Base-by-base conservation (phyloP, 2,329 filamentous ascomycete species). In the Dactylellina parvicollis region DNA sequence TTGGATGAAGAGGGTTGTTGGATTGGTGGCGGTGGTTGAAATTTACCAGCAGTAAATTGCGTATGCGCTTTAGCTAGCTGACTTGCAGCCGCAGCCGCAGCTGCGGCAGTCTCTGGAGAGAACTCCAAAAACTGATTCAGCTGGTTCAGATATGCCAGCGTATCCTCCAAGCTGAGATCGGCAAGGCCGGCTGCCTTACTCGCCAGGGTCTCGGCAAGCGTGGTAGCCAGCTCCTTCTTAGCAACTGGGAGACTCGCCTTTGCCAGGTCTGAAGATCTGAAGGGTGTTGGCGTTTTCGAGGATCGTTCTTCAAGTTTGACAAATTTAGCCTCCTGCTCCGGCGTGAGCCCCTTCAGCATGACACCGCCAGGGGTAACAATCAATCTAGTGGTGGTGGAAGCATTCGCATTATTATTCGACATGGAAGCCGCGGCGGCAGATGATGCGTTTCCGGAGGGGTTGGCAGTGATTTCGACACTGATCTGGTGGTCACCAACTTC, bases 351-450 rank as follows among this genome's bases (percentile, higher is more conserved):
- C 75, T 89, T 88, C n/a, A 94, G 83, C 78, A 90, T 91, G 75
- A 91, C 88, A 9, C 91, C 90, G 74, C 90, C 88, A 0, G 90
- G 89, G 0, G 90, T 92, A 57, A 93, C 86, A 76, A 93, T 85
- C 75, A 90, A 87, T 24, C 89, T 85, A 79, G 86, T 73, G 79
- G 65, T 57, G 3, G 76, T 36, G 52, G 66, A 42, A 34, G 42
- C 36, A 40, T 7, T 44, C 4, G 16, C n/a, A 28, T 47, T 55
- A 28, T 47, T 55, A 9, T n/a, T 50, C 9, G 40, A 38, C 8
- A 16, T 16, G 7, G 57, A 24, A 10, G 22, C 32, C 0, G 49
- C 30, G 44, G 24, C 24, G 14, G 46, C 18, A n/a, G 59, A 50
- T 8, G 66, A 44, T 16, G 57, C 2, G 22, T 46, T 46, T 14